Evolutionary conservation across 768 basidiomycete species (phyloP).

Genomic region (Lactarius tabidus): DNA sequence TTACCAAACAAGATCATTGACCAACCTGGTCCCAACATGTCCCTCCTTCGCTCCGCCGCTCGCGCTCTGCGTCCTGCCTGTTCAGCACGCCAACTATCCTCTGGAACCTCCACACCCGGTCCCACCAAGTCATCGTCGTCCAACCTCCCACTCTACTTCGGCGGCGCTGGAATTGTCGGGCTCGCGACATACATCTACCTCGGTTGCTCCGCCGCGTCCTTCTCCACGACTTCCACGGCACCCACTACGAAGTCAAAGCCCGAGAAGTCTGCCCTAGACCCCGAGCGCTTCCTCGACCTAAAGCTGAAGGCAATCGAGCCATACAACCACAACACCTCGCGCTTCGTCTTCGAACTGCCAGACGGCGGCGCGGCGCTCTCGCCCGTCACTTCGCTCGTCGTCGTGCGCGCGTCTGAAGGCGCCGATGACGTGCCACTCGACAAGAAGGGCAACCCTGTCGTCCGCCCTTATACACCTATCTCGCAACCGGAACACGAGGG

Average conservation of each 20-base stretch:
- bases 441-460: constrained; percentile 80
- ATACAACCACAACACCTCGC: constrained; percentile 93
- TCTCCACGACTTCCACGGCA: constrained; percentile 15
- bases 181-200: constrained; percentile 48
- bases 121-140: constrained; percentile 40
- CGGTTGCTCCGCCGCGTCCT: constrained; percentile 30
- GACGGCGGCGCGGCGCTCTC: constrained; percentile 73
- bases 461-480: constrained; percentile 91
- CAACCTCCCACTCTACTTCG: constrained; percentile 45
- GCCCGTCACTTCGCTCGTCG: constrained; percentile 72
- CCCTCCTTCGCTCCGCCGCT: constrained; percentile 28
- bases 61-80: constrained; percentile 8
- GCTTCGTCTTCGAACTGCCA: constrained; percentile 79
- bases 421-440: constrained; percentile 45
- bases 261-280: constrained; percentile 68
- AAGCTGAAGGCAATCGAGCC: constrained; percentile 74
- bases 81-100: constrained; percentile 44
- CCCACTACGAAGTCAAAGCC: constrained; percentile 36
- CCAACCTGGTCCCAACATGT: constrained; percentile 15
- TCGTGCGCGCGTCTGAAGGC: constrained; percentile 70
- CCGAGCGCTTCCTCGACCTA: constrained; percentile 73
- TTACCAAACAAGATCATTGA: too few species aligned
- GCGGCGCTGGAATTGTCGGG: constrained; percentile 42
- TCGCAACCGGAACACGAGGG: constrained; percentile 72
- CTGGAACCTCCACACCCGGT: constrained; percentile 35